Evolutionary conservation across 2,329 filamentous ascomycete species (phyloP), one percentile per base, ranked within the genome.

Genomic region (Chalaropsis thielavioides): DNA sequence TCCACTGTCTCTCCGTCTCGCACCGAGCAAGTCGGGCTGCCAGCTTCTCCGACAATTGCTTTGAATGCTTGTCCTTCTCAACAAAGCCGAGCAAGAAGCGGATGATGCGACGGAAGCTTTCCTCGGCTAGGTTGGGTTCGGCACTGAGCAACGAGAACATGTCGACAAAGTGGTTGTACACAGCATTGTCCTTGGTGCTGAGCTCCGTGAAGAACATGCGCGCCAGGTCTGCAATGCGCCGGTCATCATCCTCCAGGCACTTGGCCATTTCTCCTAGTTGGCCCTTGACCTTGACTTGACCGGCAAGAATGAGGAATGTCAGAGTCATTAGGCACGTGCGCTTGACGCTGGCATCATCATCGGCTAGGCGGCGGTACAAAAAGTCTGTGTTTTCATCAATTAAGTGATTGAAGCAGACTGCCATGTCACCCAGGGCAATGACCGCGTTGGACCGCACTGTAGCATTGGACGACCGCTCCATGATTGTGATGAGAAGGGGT

Each of bases 351-450:
- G 85, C 83, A 70, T 96, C 92, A 17, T 83, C 79, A 72, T 99
- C 95, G 17, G 94, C 95, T 7, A 99, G 82, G 19, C 95, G 86
- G 22, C 94, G 87, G 76, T 99, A 99, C 51, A 99, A 76, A 78
- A 97, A 99, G 73, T 99, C 94, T 0, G 94, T 99, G 75, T 99
- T 97, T 76, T 99, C 95, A 72, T 99, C 95, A 70, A 99, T 96
- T 61, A 99, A 83, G 72, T 99, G 94, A 73, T 99, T 99, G 81
- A 99, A 99, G 81, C 92, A 96, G 24, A 99, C 94, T 0, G 95
- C 95, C 94, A 99, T 99, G 73, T 99, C 94, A 46, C 94, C 94
- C 0, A 99, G 84, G 0, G 94, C 92, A 70, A 99, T 95, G 19
- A 99, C 95, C 10, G 95, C 90, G 72, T 99, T 99, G 71, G 90